Percentiles rank a stretch among this genome's conserved stretches.
Evolutionary conservation across 73 alveolate genomes (phyloP).

Genomic region (Paramecium primaurelia): DNA sequence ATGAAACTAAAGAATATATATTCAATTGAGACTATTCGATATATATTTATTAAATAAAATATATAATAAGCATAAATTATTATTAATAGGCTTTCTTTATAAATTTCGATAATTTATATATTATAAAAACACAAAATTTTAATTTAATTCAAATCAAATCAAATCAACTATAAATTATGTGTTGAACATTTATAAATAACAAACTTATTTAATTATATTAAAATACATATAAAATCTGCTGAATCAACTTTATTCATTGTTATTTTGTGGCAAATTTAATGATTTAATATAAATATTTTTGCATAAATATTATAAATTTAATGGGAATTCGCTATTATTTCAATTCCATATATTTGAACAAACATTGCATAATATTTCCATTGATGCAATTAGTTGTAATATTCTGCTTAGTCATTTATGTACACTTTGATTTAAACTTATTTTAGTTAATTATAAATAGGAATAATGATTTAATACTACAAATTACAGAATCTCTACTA

Average conservation of each 20-base stretch:
- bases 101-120: no score
- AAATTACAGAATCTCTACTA: not conserved
- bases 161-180: no score
- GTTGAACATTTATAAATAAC: not conserved
- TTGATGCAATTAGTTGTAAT: not conserved
- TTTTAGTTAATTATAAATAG: not conserved
- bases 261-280: not conserved
- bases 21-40: not conserved
- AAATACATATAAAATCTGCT: not conserved
- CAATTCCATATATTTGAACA: constrained; percentile 20
- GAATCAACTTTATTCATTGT: not conserved
- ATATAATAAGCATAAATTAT: not conserved
- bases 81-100: no score
- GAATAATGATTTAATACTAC: not conserved
- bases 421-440: not conserved
- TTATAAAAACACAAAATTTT: no score
- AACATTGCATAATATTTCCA: not conserved
- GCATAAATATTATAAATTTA: not conserved
- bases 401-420: not conserved
- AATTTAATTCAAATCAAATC: no score
- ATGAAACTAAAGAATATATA: no score
- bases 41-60: no score
- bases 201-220: no score
- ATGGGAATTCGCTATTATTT: constrained; percentile 27
- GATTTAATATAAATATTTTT: not conserved